Conservation (phyloP, 106 monocot species). For the Posidonia australis region DNA sequence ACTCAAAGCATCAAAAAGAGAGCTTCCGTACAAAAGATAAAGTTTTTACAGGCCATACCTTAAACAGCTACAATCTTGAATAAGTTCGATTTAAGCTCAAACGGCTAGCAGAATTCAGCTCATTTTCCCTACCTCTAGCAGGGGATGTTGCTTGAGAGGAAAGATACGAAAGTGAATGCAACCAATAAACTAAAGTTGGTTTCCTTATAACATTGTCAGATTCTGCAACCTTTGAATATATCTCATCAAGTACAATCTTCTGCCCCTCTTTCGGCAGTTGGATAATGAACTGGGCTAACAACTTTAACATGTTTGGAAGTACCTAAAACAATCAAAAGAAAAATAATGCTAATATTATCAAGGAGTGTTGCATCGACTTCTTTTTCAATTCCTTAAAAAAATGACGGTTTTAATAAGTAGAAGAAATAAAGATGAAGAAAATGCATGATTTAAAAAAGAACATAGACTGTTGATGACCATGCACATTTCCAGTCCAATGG, state of each 20-base stretch:
- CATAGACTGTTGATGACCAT: too few relatives aligned
- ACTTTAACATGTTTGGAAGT: conserved; percentile 69
- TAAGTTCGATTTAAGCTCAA: conserved; percentile 11
- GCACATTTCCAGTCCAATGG: too few relatives aligned
- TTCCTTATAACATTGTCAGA: conserved; percentile 90
- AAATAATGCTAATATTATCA: too few relatives aligned
- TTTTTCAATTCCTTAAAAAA: too few relatives aligned
- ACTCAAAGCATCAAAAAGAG: too few relatives aligned
- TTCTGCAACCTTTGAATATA: conserved; percentile 68
- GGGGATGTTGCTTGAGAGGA: conserved; percentile 30
- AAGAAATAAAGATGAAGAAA: too few relatives aligned
- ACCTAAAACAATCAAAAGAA: too few relatives aligned
- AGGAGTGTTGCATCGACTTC: too few relatives aligned
- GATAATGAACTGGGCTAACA: conserved; percentile 52
- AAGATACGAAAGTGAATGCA: conserved; percentile 85
- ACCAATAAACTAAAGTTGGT: conserved; percentile 80
- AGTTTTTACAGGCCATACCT: not conserved
- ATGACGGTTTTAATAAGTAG: too few relatives aligned
- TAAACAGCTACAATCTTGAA: conserved; percentile 9
- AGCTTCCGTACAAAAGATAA: not conserved
- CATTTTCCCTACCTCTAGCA: not conserved
- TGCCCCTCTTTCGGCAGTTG: conserved; percentile 60
- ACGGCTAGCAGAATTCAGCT: not conserved
- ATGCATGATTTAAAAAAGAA: too few relatives aligned
- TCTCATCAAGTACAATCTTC: conserved; percentile 50